Evolutionary conservation across 1,284 basidiomycete species (phyloP).

Genomic region (Ganoderma leucocontextum): DNA sequence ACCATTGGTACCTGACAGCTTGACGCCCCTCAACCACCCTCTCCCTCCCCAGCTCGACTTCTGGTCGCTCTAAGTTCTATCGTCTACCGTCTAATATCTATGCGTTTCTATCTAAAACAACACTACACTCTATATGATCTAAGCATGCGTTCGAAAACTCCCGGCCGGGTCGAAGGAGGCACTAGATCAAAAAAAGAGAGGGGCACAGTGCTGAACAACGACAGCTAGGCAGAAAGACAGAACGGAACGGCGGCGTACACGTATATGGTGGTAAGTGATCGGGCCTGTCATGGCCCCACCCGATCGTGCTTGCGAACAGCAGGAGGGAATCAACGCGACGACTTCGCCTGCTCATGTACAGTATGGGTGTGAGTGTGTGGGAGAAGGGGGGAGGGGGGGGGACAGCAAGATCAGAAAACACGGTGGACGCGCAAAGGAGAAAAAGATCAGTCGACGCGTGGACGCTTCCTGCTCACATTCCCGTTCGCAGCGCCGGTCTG

Average conservation of each 20-base stretch:
- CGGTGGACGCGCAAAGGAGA: conserved; percentile 19
- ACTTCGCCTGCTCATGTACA: conserved; percentile 2
- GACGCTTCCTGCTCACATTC: conserved; percentile 45
- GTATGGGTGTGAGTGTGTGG: background rate
- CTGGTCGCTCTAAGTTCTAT: conserved; percentile 7
- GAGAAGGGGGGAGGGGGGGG: background rate
- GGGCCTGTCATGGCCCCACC: background rate
- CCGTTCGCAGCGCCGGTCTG: conserved; percentile 38
- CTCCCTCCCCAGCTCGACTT: too few relatives aligned
- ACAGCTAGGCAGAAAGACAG: background rate
- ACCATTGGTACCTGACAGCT: background rate
- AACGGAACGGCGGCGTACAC: background rate
- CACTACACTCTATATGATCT: conserved; percentile 27
- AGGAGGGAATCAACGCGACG: background rate
- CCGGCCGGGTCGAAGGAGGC: conserved; percentile 7
- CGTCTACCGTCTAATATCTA: conserved; percentile 25
- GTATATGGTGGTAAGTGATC: background rate
- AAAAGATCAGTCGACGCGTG: conserved; percentile 42
- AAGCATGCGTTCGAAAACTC: conserved; percentile 11
- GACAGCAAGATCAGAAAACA: conserved; percentile 9
- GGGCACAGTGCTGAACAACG: background rate
- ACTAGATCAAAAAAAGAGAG: conserved; percentile 13
- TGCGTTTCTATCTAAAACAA: conserved; percentile 18
- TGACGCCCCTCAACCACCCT: too few relatives aligned
- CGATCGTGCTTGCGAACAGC: conserved; percentile 1